A percentile compares a stretch with the other conserved stretches of the same genome.
phyloP scores from a whole-genome alignment of 306 rosid genomes.

The Gastrolobium bilobum region DNA sequence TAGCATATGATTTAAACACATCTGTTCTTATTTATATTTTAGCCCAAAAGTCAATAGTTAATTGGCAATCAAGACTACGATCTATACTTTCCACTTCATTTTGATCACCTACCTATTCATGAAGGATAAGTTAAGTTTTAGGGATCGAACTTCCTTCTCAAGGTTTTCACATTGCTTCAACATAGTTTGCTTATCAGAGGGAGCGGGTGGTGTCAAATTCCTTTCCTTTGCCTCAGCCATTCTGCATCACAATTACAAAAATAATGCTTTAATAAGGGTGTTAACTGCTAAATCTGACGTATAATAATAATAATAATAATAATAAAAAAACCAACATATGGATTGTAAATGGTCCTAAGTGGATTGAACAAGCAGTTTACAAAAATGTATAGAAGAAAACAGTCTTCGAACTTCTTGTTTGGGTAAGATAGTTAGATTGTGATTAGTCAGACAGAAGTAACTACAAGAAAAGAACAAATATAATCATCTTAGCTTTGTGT shows the following conservation, averaged over 20 bases:
- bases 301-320: too few species aligned
- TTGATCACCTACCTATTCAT: conserved; percentile 79
- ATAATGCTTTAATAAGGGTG: too few species aligned
- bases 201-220: conserved; percentile 77
- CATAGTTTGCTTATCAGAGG: conserved; percentile 85
- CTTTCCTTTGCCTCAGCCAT: conserved; percentile 99
- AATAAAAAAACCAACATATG: too few species aligned
- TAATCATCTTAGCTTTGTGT: too few species aligned
- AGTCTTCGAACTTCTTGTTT: background rate
- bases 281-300: too few species aligned
- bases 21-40: too few species aligned
- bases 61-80: background rate
- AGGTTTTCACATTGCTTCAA: conserved; percentile 89
- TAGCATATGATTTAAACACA: background rate
- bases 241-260: conserved; percentile 59
- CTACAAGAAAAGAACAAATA: too few species aligned
- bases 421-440: too few species aligned
- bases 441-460: too few species aligned
- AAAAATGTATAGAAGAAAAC: background rate
- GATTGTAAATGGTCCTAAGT: background rate
- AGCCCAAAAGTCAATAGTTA: background rate
- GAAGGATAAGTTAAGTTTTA: conserved; percentile 89
- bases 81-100: background rate
- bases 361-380: background rate
- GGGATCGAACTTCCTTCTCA: conserved; percentile 95